Conservation (phyloP, 2,329 filamentous ascomycete genomes). For the Cladobotryum protrusum region DNA sequence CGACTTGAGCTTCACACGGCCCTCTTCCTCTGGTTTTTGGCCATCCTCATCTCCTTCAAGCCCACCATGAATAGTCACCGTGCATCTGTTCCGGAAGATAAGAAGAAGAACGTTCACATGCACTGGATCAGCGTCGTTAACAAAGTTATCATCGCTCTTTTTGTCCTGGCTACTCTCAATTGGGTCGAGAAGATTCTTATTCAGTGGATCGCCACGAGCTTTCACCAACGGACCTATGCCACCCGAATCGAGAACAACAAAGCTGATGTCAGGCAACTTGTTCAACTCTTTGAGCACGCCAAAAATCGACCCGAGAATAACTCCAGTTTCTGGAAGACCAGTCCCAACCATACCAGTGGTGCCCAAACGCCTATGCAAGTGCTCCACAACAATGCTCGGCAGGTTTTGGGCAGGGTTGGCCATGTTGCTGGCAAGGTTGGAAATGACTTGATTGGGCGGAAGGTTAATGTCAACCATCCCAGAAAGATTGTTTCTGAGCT, state of each 20-base stretch:
- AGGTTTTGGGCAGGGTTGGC: slow-evolving; percentile 72
- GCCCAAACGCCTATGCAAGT: slow-evolving; percentile 67
- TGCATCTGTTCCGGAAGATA: slow-evolving; percentile 22
- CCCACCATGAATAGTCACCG: slow-evolving; percentile 66
- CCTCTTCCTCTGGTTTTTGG: slow-evolving; percentile 87
- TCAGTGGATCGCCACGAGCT: slow-evolving; percentile 88
- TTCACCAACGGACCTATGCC: slow-evolving; percentile 85
- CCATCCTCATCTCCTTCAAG: slow-evolving; percentile 76
- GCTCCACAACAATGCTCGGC: slow-evolving; percentile 67
- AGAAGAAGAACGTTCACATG: slow-evolving; percentile 41
- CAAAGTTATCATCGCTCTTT: slow-evolving; percentile 80
- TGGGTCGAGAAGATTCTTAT: slow-evolving; percentile 89
- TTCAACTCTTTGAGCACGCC: slow-evolving; percentile 59
- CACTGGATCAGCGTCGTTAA: slow-evolving; percentile 73
- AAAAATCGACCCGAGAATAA: slow-evolving; percentile 62
- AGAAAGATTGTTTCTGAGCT: slow-evolving; percentile 78
- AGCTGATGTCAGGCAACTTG: slow-evolving; percentile 65
- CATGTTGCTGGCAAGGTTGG: slow-evolving; percentile 81
- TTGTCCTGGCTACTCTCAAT: slow-evolving; percentile 74
- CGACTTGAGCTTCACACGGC: slow-evolving; percentile 80
- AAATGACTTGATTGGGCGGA: slow-evolving; percentile 82
- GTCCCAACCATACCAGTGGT: slow-evolving; percentile 46
- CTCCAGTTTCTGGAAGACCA: slow-evolving; percentile 43
- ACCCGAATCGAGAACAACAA: slow-evolving; percentile 90
- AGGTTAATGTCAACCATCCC: slow-evolving; percentile 66